phyloP scores from a whole-genome alignment of 805 yeast species.

The Metschnikowia matae region DNA sequence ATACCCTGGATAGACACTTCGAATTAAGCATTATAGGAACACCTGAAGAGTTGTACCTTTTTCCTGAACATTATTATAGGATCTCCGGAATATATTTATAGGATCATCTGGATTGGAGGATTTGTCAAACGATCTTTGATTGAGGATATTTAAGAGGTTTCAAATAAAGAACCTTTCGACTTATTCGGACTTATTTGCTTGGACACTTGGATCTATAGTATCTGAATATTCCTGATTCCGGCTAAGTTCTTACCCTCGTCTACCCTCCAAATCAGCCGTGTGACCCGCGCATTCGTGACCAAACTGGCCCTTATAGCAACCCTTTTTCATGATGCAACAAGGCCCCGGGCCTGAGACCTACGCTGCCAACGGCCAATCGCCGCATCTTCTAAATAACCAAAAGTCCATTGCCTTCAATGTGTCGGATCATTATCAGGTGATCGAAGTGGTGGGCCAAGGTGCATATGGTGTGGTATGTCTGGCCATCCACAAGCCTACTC shows the following conservation, averaged over 20 bases:
- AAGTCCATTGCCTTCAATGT: slow-evolving; percentile 66
- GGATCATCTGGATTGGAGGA: no score
- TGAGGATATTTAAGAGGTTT: no score
- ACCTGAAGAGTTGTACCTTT: background rate
- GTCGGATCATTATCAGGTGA: slow-evolving; percentile 78
- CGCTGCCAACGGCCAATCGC: background rate
- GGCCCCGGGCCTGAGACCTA: slow-evolving; percentile 1
- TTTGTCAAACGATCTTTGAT: no score
- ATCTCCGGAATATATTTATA: no score
- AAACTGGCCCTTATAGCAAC: background rate
- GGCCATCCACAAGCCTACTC: slow-evolving; percentile 81
- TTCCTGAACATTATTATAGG: background rate
- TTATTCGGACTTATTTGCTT: background rate
- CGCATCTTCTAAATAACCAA: slow-evolving; percentile 7
- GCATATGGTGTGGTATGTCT: slow-evolving; percentile 94
- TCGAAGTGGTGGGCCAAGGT: slow-evolving; percentile 89
- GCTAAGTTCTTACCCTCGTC: no score
- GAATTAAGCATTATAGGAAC: background rate
- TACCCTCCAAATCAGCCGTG: background rate
- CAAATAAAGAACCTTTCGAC: no score
- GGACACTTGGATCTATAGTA: background rate
- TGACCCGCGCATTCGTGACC: background rate
- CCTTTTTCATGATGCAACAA: slow-evolving; percentile 1
- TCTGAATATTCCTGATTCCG: no score
- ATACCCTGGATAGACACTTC: background rate